A percentile compares a stretch with the other conserved stretches of the same genome.
These are phyloP conservation scores for Lipomyces yamanashiensis DNA, from an alignment of 805 yeast species.

Conservation along the genomic window DNA sequence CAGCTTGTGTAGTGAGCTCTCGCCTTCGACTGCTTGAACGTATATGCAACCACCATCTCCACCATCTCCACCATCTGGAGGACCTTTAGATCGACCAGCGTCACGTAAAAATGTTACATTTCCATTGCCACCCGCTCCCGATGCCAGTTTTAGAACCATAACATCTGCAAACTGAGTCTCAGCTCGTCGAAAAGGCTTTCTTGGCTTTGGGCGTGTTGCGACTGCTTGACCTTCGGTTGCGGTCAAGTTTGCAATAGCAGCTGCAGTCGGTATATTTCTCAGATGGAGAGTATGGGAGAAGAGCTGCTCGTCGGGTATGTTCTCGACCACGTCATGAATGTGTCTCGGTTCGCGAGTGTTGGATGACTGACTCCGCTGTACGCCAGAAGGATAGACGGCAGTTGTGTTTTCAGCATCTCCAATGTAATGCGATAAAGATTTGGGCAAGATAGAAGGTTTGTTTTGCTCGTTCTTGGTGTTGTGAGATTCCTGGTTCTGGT, in stretches of 20 bases:
- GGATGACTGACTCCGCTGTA: not conserved
- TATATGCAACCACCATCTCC: constrained; percentile 90
- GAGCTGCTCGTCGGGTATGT: constrained; percentile 6
- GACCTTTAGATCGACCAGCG: constrained; percentile 82
- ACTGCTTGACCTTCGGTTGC: not conserved
- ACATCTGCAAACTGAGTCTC: constrained; percentile 60
- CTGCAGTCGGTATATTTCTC: constrained; percentile 1
- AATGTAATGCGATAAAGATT: not conserved
- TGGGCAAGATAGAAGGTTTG: not conserved
- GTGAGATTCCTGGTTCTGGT: no score
- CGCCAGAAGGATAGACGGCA: not conserved
- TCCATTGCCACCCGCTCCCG: constrained; percentile 93
- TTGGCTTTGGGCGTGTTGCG: not conserved
- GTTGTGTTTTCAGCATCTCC: not conserved
- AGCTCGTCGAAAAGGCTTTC: constrained; percentile 11
- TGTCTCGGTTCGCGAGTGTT: not conserved
- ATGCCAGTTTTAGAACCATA: constrained; percentile 63
- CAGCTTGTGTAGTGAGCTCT: constrained; percentile 72
- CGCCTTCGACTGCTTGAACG: constrained; percentile 75
- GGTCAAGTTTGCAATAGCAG: not conserved
- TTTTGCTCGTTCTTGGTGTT: not conserved
- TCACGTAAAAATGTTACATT: constrained; percentile 84
- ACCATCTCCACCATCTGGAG: constrained; percentile 99
- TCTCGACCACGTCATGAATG: not conserved
- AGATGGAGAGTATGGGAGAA: constrained; percentile 11